phyloP scores from a whole-genome alignment of 352 stramenopile species.

The Pythium periplocum region DNA sequence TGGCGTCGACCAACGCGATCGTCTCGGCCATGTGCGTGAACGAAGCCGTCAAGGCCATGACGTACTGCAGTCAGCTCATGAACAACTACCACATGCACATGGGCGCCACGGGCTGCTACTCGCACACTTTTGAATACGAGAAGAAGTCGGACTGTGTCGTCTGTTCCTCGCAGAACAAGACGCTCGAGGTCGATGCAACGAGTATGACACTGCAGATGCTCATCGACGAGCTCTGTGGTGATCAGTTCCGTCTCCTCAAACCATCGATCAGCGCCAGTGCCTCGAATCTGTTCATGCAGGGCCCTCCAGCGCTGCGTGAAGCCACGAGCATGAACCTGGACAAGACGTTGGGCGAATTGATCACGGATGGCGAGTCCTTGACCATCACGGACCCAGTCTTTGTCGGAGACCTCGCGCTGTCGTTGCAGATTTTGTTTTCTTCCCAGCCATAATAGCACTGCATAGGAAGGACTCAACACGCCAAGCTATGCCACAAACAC shows the following conservation, averaged over 20 bases:
- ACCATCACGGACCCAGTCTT: constrained; percentile 95
- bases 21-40: constrained; percentile 95
- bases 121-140: constrained; percentile 96
- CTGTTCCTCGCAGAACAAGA: constrained; percentile 74
- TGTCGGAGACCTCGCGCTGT: constrained; percentile 69
- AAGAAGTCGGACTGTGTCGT: constrained; percentile 87
- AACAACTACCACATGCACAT: constrained; percentile 99
- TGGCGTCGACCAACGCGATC: constrained; percentile 96
- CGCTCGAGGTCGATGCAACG: constrained; percentile 41
- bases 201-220: constrained; percentile 50
- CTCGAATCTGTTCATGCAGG: constrained; percentile 79
- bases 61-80: constrained; percentile 93
- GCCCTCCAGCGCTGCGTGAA: constrained; percentile 71
- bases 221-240: constrained; percentile 57
- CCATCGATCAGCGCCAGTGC: constrained; percentile 64
- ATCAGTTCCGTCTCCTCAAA: constrained; percentile 59
- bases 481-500: constrained; percentile 2
- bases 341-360: constrained; percentile 86
- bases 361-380: constrained; percentile 85
- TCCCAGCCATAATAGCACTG: no score
- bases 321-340: constrained; percentile 91
- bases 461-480: not conserved
- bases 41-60: constrained; percentile 96
- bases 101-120: constrained; percentile 93
- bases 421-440: constrained; percentile 36